Conservation (phyloP, 495 filamentous ascomycete genomes). For the Cladorrhinum samala region DNA sequence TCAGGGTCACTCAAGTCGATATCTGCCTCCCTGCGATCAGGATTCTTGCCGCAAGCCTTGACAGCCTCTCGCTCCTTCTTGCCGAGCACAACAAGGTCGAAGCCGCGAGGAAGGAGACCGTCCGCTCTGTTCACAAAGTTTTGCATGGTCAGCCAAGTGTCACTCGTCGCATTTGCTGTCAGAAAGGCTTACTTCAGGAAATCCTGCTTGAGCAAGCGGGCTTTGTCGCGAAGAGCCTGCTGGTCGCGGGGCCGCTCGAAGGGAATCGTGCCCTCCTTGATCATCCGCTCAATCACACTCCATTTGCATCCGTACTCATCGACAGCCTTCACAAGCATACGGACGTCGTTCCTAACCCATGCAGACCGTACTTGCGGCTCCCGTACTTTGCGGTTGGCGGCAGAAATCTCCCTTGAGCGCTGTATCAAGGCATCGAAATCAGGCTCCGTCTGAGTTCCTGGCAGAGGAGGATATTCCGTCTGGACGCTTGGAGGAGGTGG, state of each 20-base stretch:
- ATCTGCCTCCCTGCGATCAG: conserved; percentile 38
- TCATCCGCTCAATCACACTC: conserved; percentile 41
- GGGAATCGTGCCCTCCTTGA: conserved; percentile 21
- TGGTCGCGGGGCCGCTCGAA: conserved; percentile 47
- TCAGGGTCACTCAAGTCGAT: conserved; percentile 21
- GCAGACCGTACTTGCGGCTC: conserved; percentile 41
- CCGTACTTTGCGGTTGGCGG: conserved; percentile 18
- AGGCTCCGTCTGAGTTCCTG: conserved; percentile 17
- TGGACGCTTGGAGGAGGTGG: background rate
- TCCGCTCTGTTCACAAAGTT: conserved; percentile 21
- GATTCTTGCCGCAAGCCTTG: conserved; percentile 35
- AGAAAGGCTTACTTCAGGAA: conserved; percentile 52
- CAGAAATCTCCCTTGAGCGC: conserved; percentile 20
- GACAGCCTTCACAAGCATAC: conserved; percentile 45
- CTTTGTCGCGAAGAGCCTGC: conserved; percentile 62
- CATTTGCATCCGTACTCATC: conserved; percentile 46
- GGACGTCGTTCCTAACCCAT: conserved; percentile 41
- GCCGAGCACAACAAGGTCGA: conserved; percentile 44
- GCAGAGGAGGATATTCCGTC: conserved; percentile 20
- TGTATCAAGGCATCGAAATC: conserved; percentile 24
- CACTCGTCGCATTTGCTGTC: no score
- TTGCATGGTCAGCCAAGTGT: background rate
- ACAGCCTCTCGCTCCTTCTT: conserved; percentile 43
- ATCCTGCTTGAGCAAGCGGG: conserved; percentile 54
- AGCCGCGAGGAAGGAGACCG: conserved; percentile 36